Percentiles rank a stretch among this genome's conserved stretches.
Evolutionary conservation across 2,329 filamentous ascomycete genomes (phyloP).

Genomic region (Onygena corvina): DNA sequence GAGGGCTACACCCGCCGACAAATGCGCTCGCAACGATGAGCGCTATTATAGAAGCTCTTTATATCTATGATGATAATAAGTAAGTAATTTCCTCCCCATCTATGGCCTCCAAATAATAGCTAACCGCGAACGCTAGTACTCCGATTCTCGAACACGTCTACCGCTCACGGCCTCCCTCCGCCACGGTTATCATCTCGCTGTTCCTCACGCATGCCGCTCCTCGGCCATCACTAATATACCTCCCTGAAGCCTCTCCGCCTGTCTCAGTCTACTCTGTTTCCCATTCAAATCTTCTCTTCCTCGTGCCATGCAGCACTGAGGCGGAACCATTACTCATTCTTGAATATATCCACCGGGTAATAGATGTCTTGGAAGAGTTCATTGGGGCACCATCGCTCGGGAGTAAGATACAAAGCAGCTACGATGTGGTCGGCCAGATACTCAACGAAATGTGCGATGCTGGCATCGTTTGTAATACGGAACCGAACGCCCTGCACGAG

Average conservation of each 20-base stretch:
- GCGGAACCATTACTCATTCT: constrained; percentile 79
- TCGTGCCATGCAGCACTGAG: constrained; percentile 74
- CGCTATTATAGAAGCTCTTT: constrained; percentile 83
- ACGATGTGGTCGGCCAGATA: constrained; percentile 87
- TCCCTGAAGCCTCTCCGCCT: constrained; percentile 68
- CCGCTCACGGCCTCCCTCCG: constrained; percentile 65
- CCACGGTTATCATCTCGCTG: constrained; percentile 64
- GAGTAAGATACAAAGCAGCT: constrained; percentile 74
- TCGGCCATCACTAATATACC: constrained; percentile 74
- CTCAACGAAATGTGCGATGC: constrained; percentile 94
- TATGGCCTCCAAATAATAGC: constrained; percentile 15
- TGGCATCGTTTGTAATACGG: constrained; percentile 76
- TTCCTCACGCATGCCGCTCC: constrained; percentile 74
- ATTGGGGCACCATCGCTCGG: constrained; percentile 76
- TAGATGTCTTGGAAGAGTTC: constrained; percentile 90
- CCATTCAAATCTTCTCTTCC: constrained; percentile 78
- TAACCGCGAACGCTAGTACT: constrained; percentile 44
- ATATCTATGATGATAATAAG: constrained; percentile 96
- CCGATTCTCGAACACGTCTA: constrained; percentile 83
- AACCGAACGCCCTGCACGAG: constrained; percentile 84
- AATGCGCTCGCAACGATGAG: constrained; percentile 50
- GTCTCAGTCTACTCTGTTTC: constrained; percentile 77
- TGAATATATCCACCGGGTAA: constrained; percentile 85
- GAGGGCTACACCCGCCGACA: constrained; percentile 15
- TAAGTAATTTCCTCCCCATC: constrained; percentile 33